phyloP scores from a whole-genome alignment of 805 yeast species.

The Yamadazyma sp. region DNA sequence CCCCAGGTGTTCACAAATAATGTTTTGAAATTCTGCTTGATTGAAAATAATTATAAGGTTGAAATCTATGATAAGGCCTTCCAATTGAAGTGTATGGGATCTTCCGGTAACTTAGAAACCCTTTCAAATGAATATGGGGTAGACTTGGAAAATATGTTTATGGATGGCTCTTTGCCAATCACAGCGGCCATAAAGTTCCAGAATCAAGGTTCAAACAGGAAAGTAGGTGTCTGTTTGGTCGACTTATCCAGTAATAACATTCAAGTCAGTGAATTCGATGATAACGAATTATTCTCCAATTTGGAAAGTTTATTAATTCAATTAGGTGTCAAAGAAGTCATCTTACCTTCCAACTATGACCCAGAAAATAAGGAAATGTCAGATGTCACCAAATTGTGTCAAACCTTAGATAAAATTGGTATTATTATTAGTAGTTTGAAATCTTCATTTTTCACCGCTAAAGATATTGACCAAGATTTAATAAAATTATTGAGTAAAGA shows the following conservation, averaged over 20 bases:
- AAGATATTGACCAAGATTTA: conserved; percentile 77
- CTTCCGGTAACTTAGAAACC: conserved; percentile 85
- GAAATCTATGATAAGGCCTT: conserved; percentile 77
- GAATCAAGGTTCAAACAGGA: conserved; percentile 38
- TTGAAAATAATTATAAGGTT: conserved; percentile 70
- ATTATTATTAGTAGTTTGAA: conserved; percentile 64
- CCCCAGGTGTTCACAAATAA: conserved; percentile 63
- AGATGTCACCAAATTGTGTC: conserved; percentile 62
- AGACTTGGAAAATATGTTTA: conserved; percentile 60
- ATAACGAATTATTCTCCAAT: conserved; percentile 84
- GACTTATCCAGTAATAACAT: conserved; percentile 67
- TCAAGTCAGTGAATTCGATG: conserved; percentile 76
- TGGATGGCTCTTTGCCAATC: conserved; percentile 38
- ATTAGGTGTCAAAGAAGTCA: conserved; percentile 81
- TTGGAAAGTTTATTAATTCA: conserved; percentile 85
- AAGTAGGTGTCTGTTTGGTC: conserved; percentile 75
- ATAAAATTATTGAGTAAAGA: conserved; percentile 52
- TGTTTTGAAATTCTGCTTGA: conserved; percentile 61
- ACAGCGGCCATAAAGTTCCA: conserved; percentile 38
- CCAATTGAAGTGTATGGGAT: conserved; percentile 56
- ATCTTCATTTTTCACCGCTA: conserved; percentile 54
- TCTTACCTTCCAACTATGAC: conserved; percentile 49
- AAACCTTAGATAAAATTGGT: conserved; percentile 70
- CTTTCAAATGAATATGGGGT: conserved; percentile 34
- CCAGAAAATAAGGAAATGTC: conserved; percentile 39